Evolutionary conservation across 2,329 filamentous ascomycete genomes (phyloP).

Genomic region (Thielaviopsis euricoi): DNA sequence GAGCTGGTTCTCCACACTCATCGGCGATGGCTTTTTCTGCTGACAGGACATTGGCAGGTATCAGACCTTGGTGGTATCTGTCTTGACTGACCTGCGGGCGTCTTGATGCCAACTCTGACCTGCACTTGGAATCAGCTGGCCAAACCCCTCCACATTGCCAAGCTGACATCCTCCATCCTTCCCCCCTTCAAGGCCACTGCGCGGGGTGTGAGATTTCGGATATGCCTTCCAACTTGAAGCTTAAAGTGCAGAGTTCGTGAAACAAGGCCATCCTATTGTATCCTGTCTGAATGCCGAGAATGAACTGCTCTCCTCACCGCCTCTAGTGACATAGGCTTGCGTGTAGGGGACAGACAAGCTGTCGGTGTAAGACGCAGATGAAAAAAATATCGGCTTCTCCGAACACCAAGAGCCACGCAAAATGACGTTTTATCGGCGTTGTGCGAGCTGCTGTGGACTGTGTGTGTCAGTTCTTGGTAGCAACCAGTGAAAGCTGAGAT

Average conservation of each 20-base stretch:
- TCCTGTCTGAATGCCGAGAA: too few species aligned
- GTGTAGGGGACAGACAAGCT: not conserved
- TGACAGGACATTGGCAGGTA: too few species aligned
- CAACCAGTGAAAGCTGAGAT: not conserved
- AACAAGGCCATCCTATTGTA: not conserved
- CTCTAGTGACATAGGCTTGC: not conserved
- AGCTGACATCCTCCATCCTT: not conserved
- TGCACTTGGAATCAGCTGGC: not conserved
- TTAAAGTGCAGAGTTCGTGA: not conserved
- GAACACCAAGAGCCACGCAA: not conserved
- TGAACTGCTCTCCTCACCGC: not conserved
- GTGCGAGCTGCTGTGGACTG: not conserved
- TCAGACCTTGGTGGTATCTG: too few species aligned
- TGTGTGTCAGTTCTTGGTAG: not conserved
- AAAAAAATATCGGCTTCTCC: not conserved
- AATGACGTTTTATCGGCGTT: not conserved
- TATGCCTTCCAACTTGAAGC: not conserved
- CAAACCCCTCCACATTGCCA: not conserved
- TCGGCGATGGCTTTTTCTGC: not conserved
- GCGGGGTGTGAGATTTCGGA: not conserved
- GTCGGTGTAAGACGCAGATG: not conserved
- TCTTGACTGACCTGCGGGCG: not conserved
- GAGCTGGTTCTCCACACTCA: not conserved
- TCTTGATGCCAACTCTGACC: not conserved
- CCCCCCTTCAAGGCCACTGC: not conserved